Evolutionary conservation across 2,329 filamentous ascomycete species (phyloP), one percentile per base, ranked within the genome.

Genomic region (Ilyonectria sp.): DNA sequence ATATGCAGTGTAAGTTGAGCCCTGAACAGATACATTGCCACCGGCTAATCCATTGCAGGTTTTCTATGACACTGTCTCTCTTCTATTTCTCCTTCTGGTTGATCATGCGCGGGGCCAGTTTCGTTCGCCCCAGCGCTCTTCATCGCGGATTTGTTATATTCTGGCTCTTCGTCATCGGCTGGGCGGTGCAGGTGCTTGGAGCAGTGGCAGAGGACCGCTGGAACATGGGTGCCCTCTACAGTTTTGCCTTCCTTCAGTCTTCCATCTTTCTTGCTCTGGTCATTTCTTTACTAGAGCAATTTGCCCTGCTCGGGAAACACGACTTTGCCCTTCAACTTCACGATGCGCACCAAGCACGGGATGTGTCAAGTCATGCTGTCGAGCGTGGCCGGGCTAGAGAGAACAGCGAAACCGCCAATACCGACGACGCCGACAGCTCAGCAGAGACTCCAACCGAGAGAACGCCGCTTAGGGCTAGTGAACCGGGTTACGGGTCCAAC

Each of bases 71-170:
- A 83, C 77, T 95, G 0, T 93, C 93, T 1, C 86, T 94, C 1
- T 97, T 94, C 85, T 90, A 96, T 76, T 91, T 92, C 66, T 80
- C 91, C 21, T 91, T 94, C 52, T 98, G 95, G 95, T 91, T 94
- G 70, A 86, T 97, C 40, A 90, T 94, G 74, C 89, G 92, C 19
- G 91, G 93, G 2, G 93, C 94, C 17, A 92, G 94, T 75, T 92
- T 91, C 68, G 89, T 92, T 54, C 89, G 95, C 15, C 95, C 96
- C 2, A 96, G 93, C 19, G 95, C 95, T 4, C 88, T 98, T 7
- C 93, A 97, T 65, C 89, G 95, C 21, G 88, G 91, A 6, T 98
- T 96, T 79, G 87, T 89, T 57, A 86, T 95, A 50, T 87, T 97
- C 10, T 98, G 96, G 95, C 86, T 97, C 52, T 98, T 95, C 78